phyloP scores from a whole-genome alignment of 73 alveolate genomes.

The Tetrahymena thermophila region DNA sequence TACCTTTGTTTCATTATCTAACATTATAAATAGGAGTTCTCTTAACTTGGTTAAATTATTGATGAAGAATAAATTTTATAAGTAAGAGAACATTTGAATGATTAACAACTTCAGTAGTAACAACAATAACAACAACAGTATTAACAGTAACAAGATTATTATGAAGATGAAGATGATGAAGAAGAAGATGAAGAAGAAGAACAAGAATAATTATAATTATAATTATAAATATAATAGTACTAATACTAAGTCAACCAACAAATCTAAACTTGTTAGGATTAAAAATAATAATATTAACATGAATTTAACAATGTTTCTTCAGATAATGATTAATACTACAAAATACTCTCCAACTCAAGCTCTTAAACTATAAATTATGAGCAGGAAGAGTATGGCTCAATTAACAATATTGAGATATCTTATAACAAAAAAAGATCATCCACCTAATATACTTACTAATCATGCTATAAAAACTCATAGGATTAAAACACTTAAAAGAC shows the following conservation, averaged over 20 bases:
- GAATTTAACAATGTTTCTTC: neutral
- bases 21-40: neutral
- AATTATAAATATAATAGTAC: too few species aligned
- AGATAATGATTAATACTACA: neutral
- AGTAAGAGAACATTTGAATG: neutral
- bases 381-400: neutral
- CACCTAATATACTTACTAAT: neutral
- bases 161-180: neutral
- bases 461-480: neutral
- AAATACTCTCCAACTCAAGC: neutral
- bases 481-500: neutral
- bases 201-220: neutral
- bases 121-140: too few species aligned
- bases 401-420: neutral
- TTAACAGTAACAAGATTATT: too few species aligned
- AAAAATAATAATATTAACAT: too few species aligned
- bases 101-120: too few species aligned
- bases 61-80: neutral
- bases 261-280: too few species aligned
- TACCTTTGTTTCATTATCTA: neutral
- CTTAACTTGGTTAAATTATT: neutral
- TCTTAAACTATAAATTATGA: neutral
- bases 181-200: neutral
- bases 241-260: too few species aligned
- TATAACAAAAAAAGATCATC: neutral